Base-by-base conservation (phyloP, 768 basidiomycete genomes). In the Lactarius indigo region DNA sequence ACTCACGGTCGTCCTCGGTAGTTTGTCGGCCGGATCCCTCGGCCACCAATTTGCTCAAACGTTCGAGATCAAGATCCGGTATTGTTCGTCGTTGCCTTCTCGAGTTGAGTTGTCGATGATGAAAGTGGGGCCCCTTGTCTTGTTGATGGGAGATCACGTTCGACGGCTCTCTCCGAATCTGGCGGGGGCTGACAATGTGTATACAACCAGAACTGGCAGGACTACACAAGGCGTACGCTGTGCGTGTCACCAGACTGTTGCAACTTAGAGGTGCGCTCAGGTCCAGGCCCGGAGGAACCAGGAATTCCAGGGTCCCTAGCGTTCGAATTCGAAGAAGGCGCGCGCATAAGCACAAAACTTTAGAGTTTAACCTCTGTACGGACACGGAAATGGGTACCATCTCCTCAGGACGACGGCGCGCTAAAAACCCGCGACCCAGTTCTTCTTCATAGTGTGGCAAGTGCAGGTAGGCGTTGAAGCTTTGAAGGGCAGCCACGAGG, bases 331-430 rank as follows among this genome's bases (percentile, higher is more conserved):
- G 28, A 66, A 58, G 57, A 57, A 42, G 56, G 28, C 13, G 33
- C 7, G 5, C 55, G 7, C 8, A 23, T 39, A 39, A 39, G 37
- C 1, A 39, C 37, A 15, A 5, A 20, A 35, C 58, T 57, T 63
- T 66, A 66, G 61, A 41, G 57, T 66, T 66, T 66, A 63, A 20
- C 65, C 65, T 63, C 57, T 63, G 23, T 17, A 13, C 56, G 54
- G 18, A 63, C 37, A 30, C 41, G 18, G 33, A 62, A 37, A 50
- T 23, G 23, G 47, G 47, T 23, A 23, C 5, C 44, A 23, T 23
- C 3, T 23, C 44, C n/a, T 47, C n/a, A 13, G 47, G 26, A 50
- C n/a, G 8, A 13, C 12, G 47, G 47, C 47, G 47, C 47, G 47
- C 47, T 13, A 50, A 50, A 50, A 50, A 50, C 47, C 50, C 50